Conservation (phyloP, 2,329 filamentous ascomycete species). For the Arthrocladium fulminans region DNA sequence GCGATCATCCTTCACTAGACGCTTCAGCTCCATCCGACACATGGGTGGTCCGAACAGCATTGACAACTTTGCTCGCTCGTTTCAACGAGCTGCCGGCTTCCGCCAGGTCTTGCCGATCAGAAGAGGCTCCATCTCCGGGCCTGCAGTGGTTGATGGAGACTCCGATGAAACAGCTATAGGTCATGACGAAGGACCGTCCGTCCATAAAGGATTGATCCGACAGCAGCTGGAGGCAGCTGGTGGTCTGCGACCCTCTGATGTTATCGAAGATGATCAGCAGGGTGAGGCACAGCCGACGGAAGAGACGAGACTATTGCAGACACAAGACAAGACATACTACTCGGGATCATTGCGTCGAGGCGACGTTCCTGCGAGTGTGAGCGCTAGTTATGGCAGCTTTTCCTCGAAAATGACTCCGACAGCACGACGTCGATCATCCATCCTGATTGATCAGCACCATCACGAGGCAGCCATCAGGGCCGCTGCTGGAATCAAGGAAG, state of each 20-base stretch:
- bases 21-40: conserved; percentile 46
- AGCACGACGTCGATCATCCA: conserved; percentile 48
- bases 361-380: too few species aligned
- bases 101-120: conserved; percentile 70
- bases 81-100: conserved; percentile 84
- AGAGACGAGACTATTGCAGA: conserved; percentile 23
- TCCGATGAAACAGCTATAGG: conserved; percentile 10
- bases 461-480: too few species aligned
- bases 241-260: too few species aligned
- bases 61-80: conserved; percentile 84
- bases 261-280: too few species aligned
- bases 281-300: too few species aligned
- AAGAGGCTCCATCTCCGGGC: conserved; percentile 62
- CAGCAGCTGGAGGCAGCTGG: too few species aligned
- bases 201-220: too few species aligned
- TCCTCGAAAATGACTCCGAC: conserved; percentile 49
- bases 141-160: conserved; percentile 39
- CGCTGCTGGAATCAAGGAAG: conserved; percentile 31
- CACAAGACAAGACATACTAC: too few species aligned
- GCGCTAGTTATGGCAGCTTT: conserved; percentile 52
- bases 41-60: conserved; percentile 89
- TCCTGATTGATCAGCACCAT: conserved; percentile 47
- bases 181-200: too few species aligned
- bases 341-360: too few species aligned
- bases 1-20: conserved; percentile 37